Percentiles rank a stretch among this genome's conserved stretches.
Evolutionary conservation across 2,329 filamentous ascomycete genomes (phyloP).

Genomic region (Diaporthe citriasiana): DNA sequence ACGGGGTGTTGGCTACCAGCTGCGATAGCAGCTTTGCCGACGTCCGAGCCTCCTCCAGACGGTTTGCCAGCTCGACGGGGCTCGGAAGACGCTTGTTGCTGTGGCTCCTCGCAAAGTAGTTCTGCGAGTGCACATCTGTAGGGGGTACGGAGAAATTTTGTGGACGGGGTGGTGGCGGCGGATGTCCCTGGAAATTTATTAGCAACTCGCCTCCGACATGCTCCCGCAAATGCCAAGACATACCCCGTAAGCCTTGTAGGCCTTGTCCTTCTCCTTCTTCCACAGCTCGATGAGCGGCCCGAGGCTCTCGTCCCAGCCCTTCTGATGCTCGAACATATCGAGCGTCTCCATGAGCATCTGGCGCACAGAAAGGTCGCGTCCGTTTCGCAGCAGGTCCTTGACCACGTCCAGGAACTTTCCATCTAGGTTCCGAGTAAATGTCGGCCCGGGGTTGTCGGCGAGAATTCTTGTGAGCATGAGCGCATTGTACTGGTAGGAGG

Average conservation of each 20-base stretch:
- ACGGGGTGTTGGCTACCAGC: slow-evolving; percentile 87
- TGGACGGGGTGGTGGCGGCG: slow-evolving; percentile 49
- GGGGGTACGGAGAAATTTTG: slow-evolving; percentile 60
- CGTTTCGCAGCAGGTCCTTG: slow-evolving; percentile 80
- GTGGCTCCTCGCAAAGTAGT: slow-evolving; percentile 70
- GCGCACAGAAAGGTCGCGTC: slow-evolving; percentile 81
- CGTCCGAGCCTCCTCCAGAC: slow-evolving; percentile 90
- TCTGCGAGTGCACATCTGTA: slow-evolving; percentile 62
- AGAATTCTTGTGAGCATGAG: slow-evolving; percentile 96
- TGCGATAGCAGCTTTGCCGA: slow-evolving; percentile 94
- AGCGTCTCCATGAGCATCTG: slow-evolving; percentile 91
- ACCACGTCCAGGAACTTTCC: slow-evolving; percentile 83
- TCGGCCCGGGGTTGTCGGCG: slow-evolving; percentile 89
- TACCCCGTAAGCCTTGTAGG: slow-evolving; percentile 66
- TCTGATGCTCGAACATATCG: slow-evolving; percentile 80
- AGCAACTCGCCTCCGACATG: slow-evolving; percentile 39
- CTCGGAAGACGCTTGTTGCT: slow-evolving; percentile 69
- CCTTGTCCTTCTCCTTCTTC: slow-evolving; percentile 85
- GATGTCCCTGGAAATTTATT: slow-evolving; percentile 45
- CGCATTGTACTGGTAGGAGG: slow-evolving; percentile 92
- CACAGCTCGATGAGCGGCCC: slow-evolving; percentile 85
- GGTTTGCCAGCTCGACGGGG: slow-evolving; percentile 81
- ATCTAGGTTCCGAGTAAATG: slow-evolving; percentile 93
- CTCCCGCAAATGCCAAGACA: slow-evolving; percentile 45
- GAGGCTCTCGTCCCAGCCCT: slow-evolving; percentile 81